Conservation (phyloP, 2,329 filamentous ascomycete genomes). For the Aspergillus sp. region DNA sequence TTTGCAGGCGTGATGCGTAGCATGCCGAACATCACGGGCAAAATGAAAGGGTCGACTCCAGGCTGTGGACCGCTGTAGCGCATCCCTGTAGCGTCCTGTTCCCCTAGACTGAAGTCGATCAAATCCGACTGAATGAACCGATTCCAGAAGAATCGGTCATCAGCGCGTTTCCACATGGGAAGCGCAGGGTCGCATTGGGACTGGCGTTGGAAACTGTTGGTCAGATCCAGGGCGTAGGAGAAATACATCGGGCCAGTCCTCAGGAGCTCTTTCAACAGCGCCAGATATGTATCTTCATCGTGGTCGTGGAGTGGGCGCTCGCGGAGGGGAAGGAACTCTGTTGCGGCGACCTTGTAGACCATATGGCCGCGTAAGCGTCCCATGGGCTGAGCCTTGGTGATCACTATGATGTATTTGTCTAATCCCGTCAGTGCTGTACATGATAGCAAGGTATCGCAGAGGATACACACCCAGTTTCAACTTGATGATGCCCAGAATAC, state of each 20-base stretch:
- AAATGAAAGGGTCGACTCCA: constrained; percentile 82
- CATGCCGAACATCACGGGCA: constrained; percentile 96
- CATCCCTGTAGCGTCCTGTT: constrained; percentile 46
- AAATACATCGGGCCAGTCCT: constrained; percentile 92
- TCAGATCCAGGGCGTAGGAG: constrained; percentile 94
- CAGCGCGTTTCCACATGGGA: constrained; percentile 86
- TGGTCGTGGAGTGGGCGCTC: constrained; percentile 87
- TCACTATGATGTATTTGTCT: constrained; percentile 96
- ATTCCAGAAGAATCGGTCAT: constrained; percentile 99
- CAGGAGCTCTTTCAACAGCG: constrained; percentile 76
- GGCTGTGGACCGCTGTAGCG: constrained; percentile 59
- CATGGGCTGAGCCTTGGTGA: constrained; percentile 89
- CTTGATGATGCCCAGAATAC: constrained; percentile 91
- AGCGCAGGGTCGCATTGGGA: constrained; percentile 68
- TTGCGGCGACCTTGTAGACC: constrained; percentile 88
- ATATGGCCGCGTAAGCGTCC: constrained; percentile 92
- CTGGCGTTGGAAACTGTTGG: constrained; percentile 94
- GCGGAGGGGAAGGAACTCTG: constrained; percentile 90
- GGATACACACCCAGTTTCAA: constrained; percentile 73
- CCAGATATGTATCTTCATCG: constrained; percentile 90
- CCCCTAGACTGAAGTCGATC: constrained; percentile 76
- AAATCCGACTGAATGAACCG: constrained; percentile 86
- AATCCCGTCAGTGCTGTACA: constrained; percentile 17
- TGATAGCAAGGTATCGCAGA: not conserved
- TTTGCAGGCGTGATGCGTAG: constrained; percentile 83